Evolutionary conservation across 192 early-diverging fungal genomes (phyloP).

Genomic region (Coemansia sp.): DNA sequence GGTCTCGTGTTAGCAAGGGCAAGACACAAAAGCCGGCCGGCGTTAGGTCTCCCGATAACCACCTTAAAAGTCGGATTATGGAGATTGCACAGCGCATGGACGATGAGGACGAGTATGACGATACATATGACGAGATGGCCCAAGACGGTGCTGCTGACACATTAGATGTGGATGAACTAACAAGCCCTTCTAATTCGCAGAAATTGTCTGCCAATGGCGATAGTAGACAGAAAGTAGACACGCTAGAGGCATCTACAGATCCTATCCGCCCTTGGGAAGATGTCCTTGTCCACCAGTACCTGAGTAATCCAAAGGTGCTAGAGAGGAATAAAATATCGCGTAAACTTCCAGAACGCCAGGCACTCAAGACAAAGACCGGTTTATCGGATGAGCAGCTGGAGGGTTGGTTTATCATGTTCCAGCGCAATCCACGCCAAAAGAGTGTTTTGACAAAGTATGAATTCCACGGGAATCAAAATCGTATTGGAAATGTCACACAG

Average conservation of each 20-base stretch:
- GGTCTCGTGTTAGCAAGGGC: slow-evolving; percentile 66
- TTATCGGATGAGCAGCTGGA: slow-evolving; percentile 91
- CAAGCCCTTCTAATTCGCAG: slow-evolving; percentile 1
- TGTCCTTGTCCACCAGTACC: slow-evolving; percentile 63
- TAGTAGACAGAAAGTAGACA: neutral
- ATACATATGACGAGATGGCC: slow-evolving; percentile 81
- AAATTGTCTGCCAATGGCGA: slow-evolving; percentile 1
- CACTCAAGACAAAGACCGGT: slow-evolving; percentile 65
- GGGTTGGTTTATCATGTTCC: slow-evolving; percentile 90
- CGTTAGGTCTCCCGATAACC: slow-evolving; percentile 14
- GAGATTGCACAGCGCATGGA: slow-evolving; percentile 50
- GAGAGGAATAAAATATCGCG: slow-evolving; percentile 61
- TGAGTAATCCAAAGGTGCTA: slow-evolving; percentile 63
- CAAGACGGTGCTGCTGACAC: slow-evolving; percentile 65
- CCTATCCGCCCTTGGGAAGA: slow-evolving; percentile 65
- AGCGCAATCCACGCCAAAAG: slow-evolving; percentile 73
- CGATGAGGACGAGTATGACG: slow-evolving; percentile 92
- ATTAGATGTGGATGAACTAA: slow-evolving; percentile 49
- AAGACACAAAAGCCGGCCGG: slow-evolving; percentile 54
- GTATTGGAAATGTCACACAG: neutral
- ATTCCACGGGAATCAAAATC: slow-evolving; percentile 58
- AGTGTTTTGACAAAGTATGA: slow-evolving; percentile 61
- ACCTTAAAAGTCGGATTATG: slow-evolving; percentile 41
- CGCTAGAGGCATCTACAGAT: slow-evolving; percentile 25
- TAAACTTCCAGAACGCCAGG: slow-evolving; percentile 60